Evolutionary conservation across 2,329 filamentous ascomycete species (phyloP), one percentile per base, ranked within the genome.

Genomic region (Lachnellula suecica): DNA sequence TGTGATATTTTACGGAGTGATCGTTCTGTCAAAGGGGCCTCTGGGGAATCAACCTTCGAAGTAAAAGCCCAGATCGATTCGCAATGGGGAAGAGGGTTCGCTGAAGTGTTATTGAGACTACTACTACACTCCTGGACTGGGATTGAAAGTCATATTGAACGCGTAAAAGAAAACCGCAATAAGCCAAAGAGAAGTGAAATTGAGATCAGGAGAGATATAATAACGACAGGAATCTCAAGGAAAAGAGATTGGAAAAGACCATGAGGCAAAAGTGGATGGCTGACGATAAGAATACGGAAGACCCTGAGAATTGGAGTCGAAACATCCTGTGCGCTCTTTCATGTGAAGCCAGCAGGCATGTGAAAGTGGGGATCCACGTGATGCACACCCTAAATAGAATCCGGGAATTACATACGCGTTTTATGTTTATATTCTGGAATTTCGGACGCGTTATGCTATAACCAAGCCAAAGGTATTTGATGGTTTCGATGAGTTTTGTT

Each of bases 311-410:
- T 11, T 42, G 22, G 13, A 20, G 13, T 23, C 24, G 17, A 24
- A 42, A 13, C n/a, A 4, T 10, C 17, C 10, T 19, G 17, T 40
- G 37, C 22, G 13, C 19, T 17, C 20, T 23, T 42, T 20, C 40
- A 42, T 23, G 40, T 42, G 40, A 42, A 15, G n/a, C 13, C 17
- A 13, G 13, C 22, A 8, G 19, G 40, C 40, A 42, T 42, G 40
- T 42, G 40, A 42, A 42, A 42, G 40, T 42, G 40, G 40, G 40
- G 31, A 7, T n/a, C 13, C 37, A 40, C 37, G 37, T 40, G 37
- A 40, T 19, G n/a, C n/a, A n/a, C n/a, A n/a, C n/a, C n/a, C n/a
- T n/a, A n/a, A n/a, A n/a, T n/a, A n/a, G n/a, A n/a, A n/a, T n/a
- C n/a, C n/a, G n/a, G n/a, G n/a, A n/a, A n/a, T n/a, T n/a, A n/a